phyloP scores from a whole-genome alignment of 768 basidiomycete genomes.

The Austroboletus festivus region DNA sequence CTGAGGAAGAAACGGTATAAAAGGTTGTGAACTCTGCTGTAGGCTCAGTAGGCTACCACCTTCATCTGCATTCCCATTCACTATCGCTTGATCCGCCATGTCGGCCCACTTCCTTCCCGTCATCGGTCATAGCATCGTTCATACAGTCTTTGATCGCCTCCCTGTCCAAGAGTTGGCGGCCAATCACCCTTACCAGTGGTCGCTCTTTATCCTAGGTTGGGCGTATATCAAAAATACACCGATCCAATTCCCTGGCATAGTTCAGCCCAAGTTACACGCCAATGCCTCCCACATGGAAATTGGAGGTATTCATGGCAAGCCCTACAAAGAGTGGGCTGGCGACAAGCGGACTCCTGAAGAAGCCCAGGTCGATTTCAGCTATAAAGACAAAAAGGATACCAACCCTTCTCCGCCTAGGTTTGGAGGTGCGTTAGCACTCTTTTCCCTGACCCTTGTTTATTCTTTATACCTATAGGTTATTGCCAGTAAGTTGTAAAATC shows the following conservation, averaged over 20 bases:
- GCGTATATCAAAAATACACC: slow-evolving; percentile 11
- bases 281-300: slow-evolving; percentile 21
- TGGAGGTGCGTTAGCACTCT: slow-evolving; percentile 15
- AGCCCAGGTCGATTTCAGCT: slow-evolving; percentile 14
- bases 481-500: too few relatives aligned
- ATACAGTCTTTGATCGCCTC: slow-evolving; percentile 19
- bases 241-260: slow-evolving; percentile 11
- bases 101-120: too few relatives aligned
- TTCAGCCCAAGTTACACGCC: slow-evolving; percentile 8
- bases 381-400: slow-evolving; percentile 23
- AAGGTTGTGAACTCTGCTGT: too few relatives aligned
- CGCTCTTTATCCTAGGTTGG: slow-evolving; percentile 26
- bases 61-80: too few relatives aligned
- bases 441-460: too few relatives aligned
- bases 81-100: too few relatives aligned
- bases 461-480: too few relatives aligned
- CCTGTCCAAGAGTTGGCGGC: slow-evolving; percentile 19
- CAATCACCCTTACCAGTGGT: slow-evolving; percentile 24
- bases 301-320: slow-evolving; percentile 24
- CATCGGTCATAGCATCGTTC: slow-evolving; percentile 14
- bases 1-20: too few relatives aligned
- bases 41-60: too few relatives aligned
- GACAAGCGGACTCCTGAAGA: slow-evolving; percentile 19
- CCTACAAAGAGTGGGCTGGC: slow-evolving; percentile 24
- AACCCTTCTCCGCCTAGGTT: slow-evolving; percentile 25